phyloP scores from a whole-genome alignment of 1,284 basidiomycete species.

The Moniliella sp. region DNA sequence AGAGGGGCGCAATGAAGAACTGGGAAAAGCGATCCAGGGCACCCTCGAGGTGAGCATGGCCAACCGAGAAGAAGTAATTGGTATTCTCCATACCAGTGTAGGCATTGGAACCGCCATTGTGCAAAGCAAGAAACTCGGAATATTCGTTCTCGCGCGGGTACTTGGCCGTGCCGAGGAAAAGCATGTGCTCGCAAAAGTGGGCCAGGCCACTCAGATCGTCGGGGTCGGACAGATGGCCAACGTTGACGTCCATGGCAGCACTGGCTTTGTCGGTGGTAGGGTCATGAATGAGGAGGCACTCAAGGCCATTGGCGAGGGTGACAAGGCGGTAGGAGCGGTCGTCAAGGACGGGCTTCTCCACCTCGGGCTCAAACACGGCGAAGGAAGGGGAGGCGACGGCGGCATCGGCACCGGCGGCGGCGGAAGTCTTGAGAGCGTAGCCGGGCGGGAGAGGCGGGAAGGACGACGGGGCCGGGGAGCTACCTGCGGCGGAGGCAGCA shows the following conservation, averaged over 20 bases:
- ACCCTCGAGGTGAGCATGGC: constrained; percentile 58
- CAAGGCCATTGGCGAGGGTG: constrained; percentile 62
- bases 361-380: constrained; percentile 18
- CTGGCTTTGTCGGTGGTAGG: constrained; percentile 75
- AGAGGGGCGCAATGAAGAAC: constrained; percentile 83
- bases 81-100: constrained; percentile 83
- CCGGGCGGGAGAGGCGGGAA: no score
- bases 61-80: constrained; percentile 75
- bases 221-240: constrained; percentile 82
- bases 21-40: constrained; percentile 75
- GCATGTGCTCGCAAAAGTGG: constrained; percentile 79
- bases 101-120: constrained; percentile 79
- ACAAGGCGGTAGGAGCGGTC: constrained; percentile 43
- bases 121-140: constrained; percentile 57
- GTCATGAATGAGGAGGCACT: constrained; percentile 69
- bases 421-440: no score
- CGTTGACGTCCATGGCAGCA: constrained; percentile 79
- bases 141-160: constrained; percentile 31
- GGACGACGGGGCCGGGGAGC: no score
- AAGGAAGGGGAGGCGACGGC: no score
- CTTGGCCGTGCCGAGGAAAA: constrained; percentile 58
- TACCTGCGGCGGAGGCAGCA: no score
- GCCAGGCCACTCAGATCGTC: constrained; percentile 46
- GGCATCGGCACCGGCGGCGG: no score
- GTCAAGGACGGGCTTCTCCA: constrained; percentile 13